Percentiles rank a stretch among this genome's conserved stretches.
phyloP scores from a whole-genome alignment of 306 rosid genomes.

The Clitoria ternatea region DNA sequence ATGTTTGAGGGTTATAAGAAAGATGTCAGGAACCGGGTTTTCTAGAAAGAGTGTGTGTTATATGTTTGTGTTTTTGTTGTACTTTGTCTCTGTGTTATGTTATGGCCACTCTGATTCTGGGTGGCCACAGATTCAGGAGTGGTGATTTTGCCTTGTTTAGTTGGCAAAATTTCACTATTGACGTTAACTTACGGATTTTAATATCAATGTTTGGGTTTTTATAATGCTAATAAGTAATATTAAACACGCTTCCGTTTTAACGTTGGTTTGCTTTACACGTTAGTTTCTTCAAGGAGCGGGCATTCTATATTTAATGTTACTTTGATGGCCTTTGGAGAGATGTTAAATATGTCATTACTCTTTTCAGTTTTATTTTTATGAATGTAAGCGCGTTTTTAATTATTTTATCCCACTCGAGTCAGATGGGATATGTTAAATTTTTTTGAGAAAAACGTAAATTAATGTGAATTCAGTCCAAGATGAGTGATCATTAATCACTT shows the following conservation, averaged over 20 bases:
- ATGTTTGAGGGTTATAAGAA: neutral
- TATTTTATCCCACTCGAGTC: too few species aligned
- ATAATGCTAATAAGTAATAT: neutral
- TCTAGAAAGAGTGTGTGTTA: neutral
- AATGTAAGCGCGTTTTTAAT: too few species aligned
- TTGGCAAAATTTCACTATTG: slow-evolving; percentile 24
- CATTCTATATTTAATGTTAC: neutral
- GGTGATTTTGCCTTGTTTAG: slow-evolving; percentile 41
- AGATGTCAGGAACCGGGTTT: slow-evolving; percentile 6
- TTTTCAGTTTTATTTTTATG: too few species aligned
- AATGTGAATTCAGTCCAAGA: too few species aligned
- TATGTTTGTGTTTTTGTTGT: neutral
- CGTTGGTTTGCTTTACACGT: slow-evolving; percentile 2
- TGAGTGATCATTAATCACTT: too few species aligned
- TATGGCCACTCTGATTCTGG: neutral
- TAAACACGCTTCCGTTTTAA: neutral
- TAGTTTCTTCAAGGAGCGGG: neutral
- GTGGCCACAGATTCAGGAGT: neutral
- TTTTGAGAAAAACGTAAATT: too few species aligned
- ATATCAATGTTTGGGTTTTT: neutral
- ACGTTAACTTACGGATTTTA: slow-evolving; percentile 2
- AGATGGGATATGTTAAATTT: too few species aligned
- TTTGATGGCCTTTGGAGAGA: neutral
- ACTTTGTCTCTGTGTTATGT: neutral
- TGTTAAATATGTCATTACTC: too few species aligned